A percentile compares a stretch with the other conserved stretches of the same genome.
Evolutionary conservation across 129 eudicot species (phyloP).

Genomic region (Mikania micrantha): DNA sequence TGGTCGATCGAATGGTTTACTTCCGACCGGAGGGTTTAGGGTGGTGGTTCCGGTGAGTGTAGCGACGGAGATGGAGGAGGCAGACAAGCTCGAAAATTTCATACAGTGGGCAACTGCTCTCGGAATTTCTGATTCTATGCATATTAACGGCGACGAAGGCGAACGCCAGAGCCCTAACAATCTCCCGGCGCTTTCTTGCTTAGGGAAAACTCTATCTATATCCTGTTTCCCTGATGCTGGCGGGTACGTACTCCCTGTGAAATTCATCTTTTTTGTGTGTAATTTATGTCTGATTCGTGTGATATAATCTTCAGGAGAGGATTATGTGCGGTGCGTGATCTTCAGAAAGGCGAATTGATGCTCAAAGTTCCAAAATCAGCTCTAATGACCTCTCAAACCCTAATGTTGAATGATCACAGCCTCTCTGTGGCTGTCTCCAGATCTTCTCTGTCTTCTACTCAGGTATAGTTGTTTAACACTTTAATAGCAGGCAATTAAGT

Average conservation of each 20-base stretch:
- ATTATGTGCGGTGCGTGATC: slow-evolving; percentile 66
- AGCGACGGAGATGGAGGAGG: slow-evolving; percentile 35
- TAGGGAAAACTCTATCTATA: slow-evolving; percentile 43
- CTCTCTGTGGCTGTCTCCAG: slow-evolving; percentile 32
- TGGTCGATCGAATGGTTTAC: not conserved
- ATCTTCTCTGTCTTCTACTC: slow-evolving; percentile 48
- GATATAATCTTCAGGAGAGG: slow-evolving; percentile 64
- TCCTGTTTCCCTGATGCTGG: slow-evolving; percentile 71
- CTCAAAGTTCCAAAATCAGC: slow-evolving; percentile 73
- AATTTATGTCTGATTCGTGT: not conserved
- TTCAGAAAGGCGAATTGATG: slow-evolving; percentile 67
- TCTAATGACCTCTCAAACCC: slow-evolving; percentile 59
- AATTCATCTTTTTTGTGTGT: not conserved
- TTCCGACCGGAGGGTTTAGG: not conserved
- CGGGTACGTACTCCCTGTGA: slow-evolving; percentile 41
- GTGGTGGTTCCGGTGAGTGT: slow-evolving; percentile 3
- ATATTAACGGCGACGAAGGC: not conserved
- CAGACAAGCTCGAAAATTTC: slow-evolving; percentile 35
- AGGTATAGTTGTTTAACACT: slow-evolving; percentile 31
- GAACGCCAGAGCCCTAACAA: not conserved
- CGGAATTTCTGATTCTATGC: slow-evolving; percentile 53
- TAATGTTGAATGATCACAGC: slow-evolving; percentile 40
- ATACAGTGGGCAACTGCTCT: slow-evolving; percentile 51
- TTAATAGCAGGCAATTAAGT: not conserved
- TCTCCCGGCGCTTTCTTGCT: slow-evolving; percentile 27